Evolutionary conservation across 805 yeast genomes (phyloP).

Genomic region (Priceomyces castillae): DNA sequence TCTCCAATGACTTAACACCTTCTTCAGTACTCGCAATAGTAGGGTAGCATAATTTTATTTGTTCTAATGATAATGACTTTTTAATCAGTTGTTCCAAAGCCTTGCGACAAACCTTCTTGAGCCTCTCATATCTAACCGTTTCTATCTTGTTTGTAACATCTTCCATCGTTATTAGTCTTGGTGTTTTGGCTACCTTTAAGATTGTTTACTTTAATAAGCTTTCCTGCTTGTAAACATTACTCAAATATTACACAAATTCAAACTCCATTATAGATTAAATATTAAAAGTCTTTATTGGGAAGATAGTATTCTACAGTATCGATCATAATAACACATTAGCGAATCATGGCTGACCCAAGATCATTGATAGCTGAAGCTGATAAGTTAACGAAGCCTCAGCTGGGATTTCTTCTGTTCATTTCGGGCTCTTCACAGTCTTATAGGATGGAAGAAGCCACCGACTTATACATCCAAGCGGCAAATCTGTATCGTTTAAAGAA

Average conservation of each 20-base stretch:
- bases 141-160: conserved; percentile 9
- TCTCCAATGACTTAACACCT: conserved; percentile 43
- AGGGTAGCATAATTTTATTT: conserved; percentile 55
- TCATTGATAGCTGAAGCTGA: conserved; percentile 44
- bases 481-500: conserved; percentile 77
- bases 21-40: conserved; percentile 43
- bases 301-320: too few species aligned
- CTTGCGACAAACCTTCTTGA: conserved; percentile 48
- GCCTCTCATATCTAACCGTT: conserved; percentile 46
- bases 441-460: conserved; percentile 89
- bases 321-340: too few species aligned
- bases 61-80: conserved; percentile 49
- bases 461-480: conserved; percentile 89
- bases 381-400: conserved; percentile 51
- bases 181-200: neutral
- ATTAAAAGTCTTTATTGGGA: too few species aligned
- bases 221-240: neutral
- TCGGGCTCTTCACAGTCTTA: conserved; percentile 62
- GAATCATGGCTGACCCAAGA: conserved; percentile 42
- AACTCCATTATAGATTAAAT: neutral
- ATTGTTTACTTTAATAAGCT: neutral
- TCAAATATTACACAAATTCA: neutral
- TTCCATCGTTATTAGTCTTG: conserved; percentile 4
- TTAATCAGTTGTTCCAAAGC: conserved; percentile 54
- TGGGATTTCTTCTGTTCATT: conserved; percentile 64